A percentile compares a stretch with the other conserved stretches of the same genome.
These are phyloP conservation scores for Atractiella rhizophila DNA, from an alignment of 768 basidiomycete species.

Conservation along the genomic window DNA sequence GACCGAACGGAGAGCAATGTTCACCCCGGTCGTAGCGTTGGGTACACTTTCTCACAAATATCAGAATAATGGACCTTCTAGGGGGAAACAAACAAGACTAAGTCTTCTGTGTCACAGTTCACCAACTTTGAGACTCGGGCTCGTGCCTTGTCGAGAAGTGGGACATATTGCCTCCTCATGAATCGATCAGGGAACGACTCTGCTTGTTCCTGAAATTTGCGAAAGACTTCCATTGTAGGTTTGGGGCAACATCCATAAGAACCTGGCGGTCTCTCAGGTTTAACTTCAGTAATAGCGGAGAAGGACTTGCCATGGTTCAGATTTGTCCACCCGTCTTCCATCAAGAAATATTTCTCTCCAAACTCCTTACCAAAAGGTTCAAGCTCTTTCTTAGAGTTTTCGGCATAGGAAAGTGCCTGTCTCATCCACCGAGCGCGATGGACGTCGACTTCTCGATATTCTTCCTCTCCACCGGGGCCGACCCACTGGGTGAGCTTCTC, in stretches of 20 bases:
- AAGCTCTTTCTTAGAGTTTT: neutral
- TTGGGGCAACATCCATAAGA: conserved; percentile 9
- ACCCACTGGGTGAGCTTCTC: conserved; percentile 61
- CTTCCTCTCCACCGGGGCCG: conserved; percentile 21
- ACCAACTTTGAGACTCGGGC: conserved; percentile 6
- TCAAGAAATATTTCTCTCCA: conserved; percentile 8
- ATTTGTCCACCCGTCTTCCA: conserved; percentile 9
- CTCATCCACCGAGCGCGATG: neutral
- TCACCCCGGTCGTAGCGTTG: conserved; percentile 12
- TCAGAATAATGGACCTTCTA: neutral
- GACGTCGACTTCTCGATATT: conserved; percentile 32
- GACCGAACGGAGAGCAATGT: conserved; percentile 6
- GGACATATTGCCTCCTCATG: neutral
- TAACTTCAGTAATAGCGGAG: neutral
- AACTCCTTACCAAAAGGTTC: conserved; percentile 7
- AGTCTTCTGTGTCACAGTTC: conserved; percentile 8
- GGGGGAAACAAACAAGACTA: conserved; percentile 6
- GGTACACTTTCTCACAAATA: neutral
- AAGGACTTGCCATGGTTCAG: conserved; percentile 11
- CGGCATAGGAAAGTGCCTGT: neutral
- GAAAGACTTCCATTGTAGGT: conserved; percentile 4
- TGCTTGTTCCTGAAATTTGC: neutral
- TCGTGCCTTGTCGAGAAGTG: neutral
- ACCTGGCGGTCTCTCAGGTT: conserved; percentile 3
- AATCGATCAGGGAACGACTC: neutral